These are phyloP conservation scores for Fagus crenata DNA, from an alignment of 306 rosid species.

Conservation along the genomic window DNA sequence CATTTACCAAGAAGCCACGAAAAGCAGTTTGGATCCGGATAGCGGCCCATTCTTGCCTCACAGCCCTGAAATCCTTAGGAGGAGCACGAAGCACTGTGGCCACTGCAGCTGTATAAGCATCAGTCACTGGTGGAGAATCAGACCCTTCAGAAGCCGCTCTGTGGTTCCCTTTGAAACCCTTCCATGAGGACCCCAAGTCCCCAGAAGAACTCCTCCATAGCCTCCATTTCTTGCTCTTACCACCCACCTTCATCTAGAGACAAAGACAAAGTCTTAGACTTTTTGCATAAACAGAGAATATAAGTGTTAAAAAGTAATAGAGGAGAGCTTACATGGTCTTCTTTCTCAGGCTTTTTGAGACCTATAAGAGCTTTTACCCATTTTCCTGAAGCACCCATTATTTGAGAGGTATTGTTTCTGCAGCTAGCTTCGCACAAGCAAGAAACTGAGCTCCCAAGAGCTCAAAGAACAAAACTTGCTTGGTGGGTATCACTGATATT, in stretches of 20 bases:
- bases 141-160: constrained; percentile 77
- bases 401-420: background rate
- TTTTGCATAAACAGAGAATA: too few species aligned
- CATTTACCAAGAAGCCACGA: constrained; percentile 79
- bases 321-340: constrained; percentile 46
- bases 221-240: constrained; percentile 79
- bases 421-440: background rate
- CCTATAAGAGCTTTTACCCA: constrained; percentile 83
- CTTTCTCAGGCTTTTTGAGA: constrained; percentile 64
- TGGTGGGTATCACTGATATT: background rate
- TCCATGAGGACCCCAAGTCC: constrained; percentile 60
- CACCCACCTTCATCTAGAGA: constrained; percentile 45
- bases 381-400: constrained; percentile 89
- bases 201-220: constrained; percentile 76
- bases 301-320: background rate
- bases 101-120: constrained; percentile 68
- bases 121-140: constrained; percentile 54
- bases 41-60: constrained; percentile 92
- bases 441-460: constrained; percentile 13
- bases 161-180: constrained; percentile 63
- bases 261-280: background rate
- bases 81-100: constrained; percentile 88
- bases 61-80: constrained; percentile 73
- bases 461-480: background rate
- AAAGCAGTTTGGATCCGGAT: constrained; percentile 91